Evolutionary conservation across 352 stramenopile genomes (phyloP).

Genomic region (Globisporangium takayamanum): DNA sequence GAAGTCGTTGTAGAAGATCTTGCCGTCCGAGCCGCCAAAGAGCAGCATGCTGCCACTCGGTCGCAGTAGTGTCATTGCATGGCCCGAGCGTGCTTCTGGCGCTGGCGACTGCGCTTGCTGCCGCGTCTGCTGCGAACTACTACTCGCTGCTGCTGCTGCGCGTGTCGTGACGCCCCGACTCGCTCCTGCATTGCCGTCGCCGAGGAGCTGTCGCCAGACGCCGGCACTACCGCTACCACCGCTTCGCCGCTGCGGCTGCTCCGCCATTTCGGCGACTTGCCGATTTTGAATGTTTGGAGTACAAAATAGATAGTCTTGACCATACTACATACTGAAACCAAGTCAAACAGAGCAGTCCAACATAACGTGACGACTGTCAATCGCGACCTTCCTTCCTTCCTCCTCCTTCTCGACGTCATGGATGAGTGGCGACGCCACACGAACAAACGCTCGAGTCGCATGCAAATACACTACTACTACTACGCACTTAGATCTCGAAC

Average conservation of each 20-base stretch:
- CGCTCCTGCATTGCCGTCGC: not conserved
- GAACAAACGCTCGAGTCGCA: not conserved
- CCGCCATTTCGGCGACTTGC: no score
- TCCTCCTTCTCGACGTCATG: no score
- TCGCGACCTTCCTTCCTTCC: no score
- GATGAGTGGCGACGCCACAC: no score
- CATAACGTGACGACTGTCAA: no score
- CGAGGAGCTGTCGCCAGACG: conserved; percentile 6
- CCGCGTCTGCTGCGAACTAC: not conserved
- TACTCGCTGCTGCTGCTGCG: not conserved
- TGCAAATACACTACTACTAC: conserved; percentile 4
- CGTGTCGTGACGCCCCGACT: not conserved
- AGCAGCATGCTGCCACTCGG: conserved; percentile 43
- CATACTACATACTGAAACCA: no score
- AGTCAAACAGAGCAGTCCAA: no score
- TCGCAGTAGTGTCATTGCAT: conserved; percentile 49
- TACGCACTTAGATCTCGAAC: conserved; percentile 41
- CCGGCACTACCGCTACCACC: no score
- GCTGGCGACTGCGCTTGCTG: not conserved
- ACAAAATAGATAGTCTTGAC: no score
- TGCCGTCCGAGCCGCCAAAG: conserved; percentile 56
- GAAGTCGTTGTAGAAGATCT: conserved; percentile 57
- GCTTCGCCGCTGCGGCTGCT: no score
- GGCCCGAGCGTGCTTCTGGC: conserved; percentile 29
- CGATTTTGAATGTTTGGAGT: no score